These are phyloP conservation scores for Ceratobasidium sp. DNA, from an alignment of 1,284 basidiomycete genomes.

Conservation along the genomic window DNA sequence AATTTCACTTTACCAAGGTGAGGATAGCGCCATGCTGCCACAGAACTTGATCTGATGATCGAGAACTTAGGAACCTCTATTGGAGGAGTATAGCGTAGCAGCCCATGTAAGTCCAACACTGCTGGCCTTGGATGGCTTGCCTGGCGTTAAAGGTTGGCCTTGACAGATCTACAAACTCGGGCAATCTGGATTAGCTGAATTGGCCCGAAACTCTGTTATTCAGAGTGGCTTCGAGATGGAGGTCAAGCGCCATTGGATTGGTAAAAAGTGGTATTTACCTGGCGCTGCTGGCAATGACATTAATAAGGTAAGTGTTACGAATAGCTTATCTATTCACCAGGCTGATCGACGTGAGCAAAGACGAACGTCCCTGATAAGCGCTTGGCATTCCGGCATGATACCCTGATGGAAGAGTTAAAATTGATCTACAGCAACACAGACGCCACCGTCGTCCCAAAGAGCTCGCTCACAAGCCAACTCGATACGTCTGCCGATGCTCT, in stretches of 20 bases:
- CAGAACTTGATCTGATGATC: not conserved
- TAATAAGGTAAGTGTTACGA: constrained; percentile 66
- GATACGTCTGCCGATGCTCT: constrained; percentile 36
- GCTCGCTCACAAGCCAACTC: constrained; percentile 7
- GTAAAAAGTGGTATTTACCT: constrained; percentile 85
- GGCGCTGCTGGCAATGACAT: constrained; percentile 90
- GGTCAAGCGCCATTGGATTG: constrained; percentile 96
- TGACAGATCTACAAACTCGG: constrained; percentile 87
- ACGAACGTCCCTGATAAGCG: constrained; percentile 96
- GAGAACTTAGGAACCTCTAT: constrained; percentile 74
- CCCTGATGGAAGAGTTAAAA: constrained; percentile 83
- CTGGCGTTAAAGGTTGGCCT: constrained; percentile 7
- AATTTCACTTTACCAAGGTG: constrained; percentile 96
- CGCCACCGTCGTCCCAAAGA: constrained; percentile 17
- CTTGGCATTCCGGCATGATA: constrained; percentile 86
- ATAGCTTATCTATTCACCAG: constrained; percentile 36
- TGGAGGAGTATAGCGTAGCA: constrained; percentile 98
- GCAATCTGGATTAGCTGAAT: constrained; percentile 81
- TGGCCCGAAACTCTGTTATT: constrained; percentile 93
- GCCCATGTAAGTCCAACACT: constrained; percentile 70
- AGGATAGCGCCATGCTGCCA: constrained; percentile 40
- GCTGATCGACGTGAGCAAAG: constrained; percentile 52
- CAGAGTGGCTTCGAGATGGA: constrained; percentile 99
- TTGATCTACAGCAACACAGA: constrained; percentile 56
- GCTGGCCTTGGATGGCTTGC: no score